Evolutionary conservation across 2,329 filamentous ascomycete species (phyloP), one percentile per base, ranked within the genome.

Genomic region (Aspergillus novoparasiticus): DNA sequence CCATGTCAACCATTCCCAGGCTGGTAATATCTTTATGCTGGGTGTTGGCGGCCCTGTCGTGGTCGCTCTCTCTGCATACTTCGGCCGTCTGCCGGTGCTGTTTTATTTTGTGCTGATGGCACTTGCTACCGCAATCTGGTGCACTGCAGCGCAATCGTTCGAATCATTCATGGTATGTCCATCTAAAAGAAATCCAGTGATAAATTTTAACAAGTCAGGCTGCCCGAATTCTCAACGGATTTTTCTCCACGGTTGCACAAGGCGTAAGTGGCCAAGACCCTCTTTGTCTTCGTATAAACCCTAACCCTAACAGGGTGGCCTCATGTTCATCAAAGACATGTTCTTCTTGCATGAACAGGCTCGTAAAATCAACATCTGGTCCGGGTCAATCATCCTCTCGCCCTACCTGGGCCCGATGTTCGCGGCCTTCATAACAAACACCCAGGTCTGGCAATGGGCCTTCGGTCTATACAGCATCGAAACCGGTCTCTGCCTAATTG

Each of bases 241-340:
- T 82, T 71, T 81, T 81, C 69, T 77, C 73, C 10, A 80, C 75
- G 5, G 78, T 79, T 3, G 73, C 76, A 0, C 79, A 82, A 66
- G 77, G 73, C 1, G 75, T 75, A 64, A 60, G 74, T 66, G n/a
- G 10, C 6, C 12, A 28, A 12, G 11, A 28, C 8, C 46, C 21
- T 36, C 32, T 34, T 39, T 3, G 12, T 10, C 21, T 12, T 1
- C 54, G 6, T 4, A 9, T 6, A 3, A 41, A 39, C 58, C 26
- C 55, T 62, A 46, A 64, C 50, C 9, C 11, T 41, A 26, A 21
- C 53, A 75, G 64, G 76, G 76, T 45, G 80, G 79, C 2, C 72
- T 82, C 36, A 80, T 80, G 76, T 80, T 77, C 68, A 78, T 82
- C 62, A 76, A 78, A 64, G 77, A 80, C 63, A 74, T 80, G 69